Conservation (phyloP, 768 basidiomycete genomes). For the Lepiota venenata region DNA sequence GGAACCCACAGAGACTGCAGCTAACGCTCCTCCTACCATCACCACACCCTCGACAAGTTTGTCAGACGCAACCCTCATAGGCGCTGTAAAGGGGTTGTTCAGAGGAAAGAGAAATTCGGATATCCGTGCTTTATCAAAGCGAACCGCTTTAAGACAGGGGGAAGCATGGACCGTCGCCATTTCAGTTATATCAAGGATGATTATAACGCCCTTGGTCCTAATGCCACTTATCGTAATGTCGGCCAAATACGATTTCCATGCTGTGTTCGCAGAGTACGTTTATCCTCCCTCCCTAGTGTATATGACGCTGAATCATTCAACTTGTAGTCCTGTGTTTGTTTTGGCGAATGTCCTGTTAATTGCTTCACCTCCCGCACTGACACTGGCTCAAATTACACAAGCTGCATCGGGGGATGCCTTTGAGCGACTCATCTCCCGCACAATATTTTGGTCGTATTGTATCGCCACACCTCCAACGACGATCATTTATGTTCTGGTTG, state of each 20-base stretch:
- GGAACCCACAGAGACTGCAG: constrained; percentile 7
- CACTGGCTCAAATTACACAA: constrained; percentile 70
- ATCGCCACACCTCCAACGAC: constrained; percentile 85
- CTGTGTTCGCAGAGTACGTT: constrained; percentile 75
- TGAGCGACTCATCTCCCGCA: constrained; percentile 85
- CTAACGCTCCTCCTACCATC: background rate
- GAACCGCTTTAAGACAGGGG: constrained; percentile 34
- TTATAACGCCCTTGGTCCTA: constrained; percentile 75
- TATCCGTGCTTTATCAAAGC: background rate
- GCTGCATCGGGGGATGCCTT: constrained; percentile 84
- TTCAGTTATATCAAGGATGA: constrained; percentile 81
- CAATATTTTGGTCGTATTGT: constrained; percentile 93
- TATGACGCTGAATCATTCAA: constrained; percentile 8
- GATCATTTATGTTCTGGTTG: constrained; percentile 72
- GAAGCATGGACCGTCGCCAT: constrained; percentile 85
- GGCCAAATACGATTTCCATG: constrained; percentile 53
- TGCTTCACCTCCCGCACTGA: constrained; percentile 72
- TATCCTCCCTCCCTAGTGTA: constrained; percentile 1
- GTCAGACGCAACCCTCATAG: background rate
- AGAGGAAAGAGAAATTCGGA: constrained; percentile 1
- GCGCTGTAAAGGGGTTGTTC: background rate
- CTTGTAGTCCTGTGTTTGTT: constrained; percentile 76
- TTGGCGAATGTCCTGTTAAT: constrained; percentile 82
- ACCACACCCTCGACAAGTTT: background rate
- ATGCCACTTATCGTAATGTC: constrained; percentile 72